Percentiles rank a stretch among this genome's conserved stretches.
These are phyloP conservation scores for Terana coerulea DNA, from an alignment of 768 basidiomycete genomes.

Conservation along the genomic window DNA sequence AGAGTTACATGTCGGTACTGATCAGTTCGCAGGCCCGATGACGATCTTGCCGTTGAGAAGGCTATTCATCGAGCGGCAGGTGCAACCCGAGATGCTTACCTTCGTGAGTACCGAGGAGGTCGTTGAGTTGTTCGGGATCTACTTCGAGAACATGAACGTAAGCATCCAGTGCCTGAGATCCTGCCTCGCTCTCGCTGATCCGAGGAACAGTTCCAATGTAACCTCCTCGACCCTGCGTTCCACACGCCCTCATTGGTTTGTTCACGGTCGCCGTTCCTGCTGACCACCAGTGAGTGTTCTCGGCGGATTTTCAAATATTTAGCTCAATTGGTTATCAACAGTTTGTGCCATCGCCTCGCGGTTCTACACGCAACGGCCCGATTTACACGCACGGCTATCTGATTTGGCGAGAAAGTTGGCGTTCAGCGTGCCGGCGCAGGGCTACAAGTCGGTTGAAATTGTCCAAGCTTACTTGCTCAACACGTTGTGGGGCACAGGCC, in stretches of 20 bases:
- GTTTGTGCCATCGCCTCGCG: slow-evolving; percentile 95
- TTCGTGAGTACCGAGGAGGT: slow-evolving; percentile 90
- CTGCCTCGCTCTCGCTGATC: slow-evolving; percentile 9
- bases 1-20: not conserved
- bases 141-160: slow-evolving; percentile 74
- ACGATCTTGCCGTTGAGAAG: slow-evolving; percentile 80
- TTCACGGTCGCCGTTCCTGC: slow-evolving; percentile 89
- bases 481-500: slow-evolving; percentile 87
- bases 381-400: slow-evolving; percentile 73
- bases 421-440: slow-evolving; percentile 79
- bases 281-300: slow-evolving; percentile 76
- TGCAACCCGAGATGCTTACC: slow-evolving; percentile 91
- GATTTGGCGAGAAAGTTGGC: slow-evolving; percentile 86
- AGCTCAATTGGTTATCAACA: slow-evolving; percentile 26
- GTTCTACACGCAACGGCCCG: slow-evolving; percentile 79
- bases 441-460: slow-evolving; percentile 92
- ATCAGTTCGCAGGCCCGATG: slow-evolving; percentile 62
- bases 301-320: not conserved
- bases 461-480: slow-evolving; percentile 93
- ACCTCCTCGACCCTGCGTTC: slow-evolving; percentile 80
- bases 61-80: slow-evolving; percentile 81
- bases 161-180: slow-evolving; percentile 23
- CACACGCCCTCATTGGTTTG: slow-evolving; percentile 94
- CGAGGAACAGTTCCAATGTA: slow-evolving; percentile 61
- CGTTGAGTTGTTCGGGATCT: slow-evolving; percentile 89